These are phyloP conservation scores for Macaranga tanarius DNA, from an alignment of 441 rosid species.

Conservation along the genomic window DNA sequence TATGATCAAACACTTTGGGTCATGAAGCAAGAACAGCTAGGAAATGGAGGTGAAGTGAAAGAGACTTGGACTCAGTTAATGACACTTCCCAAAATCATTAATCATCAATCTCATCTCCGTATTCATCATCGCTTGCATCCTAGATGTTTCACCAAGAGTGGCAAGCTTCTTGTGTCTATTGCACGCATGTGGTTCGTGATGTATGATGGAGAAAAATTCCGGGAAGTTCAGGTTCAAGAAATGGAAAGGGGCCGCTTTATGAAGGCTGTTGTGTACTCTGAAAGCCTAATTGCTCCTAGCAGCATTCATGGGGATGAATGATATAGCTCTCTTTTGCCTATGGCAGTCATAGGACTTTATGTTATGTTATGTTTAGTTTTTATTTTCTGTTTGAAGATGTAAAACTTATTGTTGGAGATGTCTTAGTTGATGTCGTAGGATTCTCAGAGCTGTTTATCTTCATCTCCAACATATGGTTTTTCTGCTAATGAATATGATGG, in stretches of 20 bases:
- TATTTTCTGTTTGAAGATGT: background rate
- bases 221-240: background rate
- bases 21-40: conserved; percentile 6
- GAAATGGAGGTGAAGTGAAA: conserved; percentile 1
- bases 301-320: conserved; percentile 13
- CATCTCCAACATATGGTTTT: background rate
- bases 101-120: background rate
- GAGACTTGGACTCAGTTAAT: conserved; percentile 10
- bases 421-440: background rate
- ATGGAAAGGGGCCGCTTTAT: background rate
- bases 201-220: conserved; percentile 3
- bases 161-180: conserved; percentile 13
- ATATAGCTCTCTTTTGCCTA: background rate
- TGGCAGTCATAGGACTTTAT: background rate
- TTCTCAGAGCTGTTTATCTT: background rate
- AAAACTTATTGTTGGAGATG: background rate
- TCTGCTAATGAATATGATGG: background rate
- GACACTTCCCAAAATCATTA: conserved; percentile 16
- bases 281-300: conserved; percentile 13
- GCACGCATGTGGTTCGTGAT: conserved; percentile 1
- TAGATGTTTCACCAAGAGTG: conserved; percentile 21
- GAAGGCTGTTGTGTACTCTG: conserved; percentile 12
- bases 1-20: conserved; percentile 20
- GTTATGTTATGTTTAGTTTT: too few species aligned
- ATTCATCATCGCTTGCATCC: conserved; percentile 2